Base-by-base conservation (phyloP, 129 eudicot species). In the Escallonia herrerae region DNA sequence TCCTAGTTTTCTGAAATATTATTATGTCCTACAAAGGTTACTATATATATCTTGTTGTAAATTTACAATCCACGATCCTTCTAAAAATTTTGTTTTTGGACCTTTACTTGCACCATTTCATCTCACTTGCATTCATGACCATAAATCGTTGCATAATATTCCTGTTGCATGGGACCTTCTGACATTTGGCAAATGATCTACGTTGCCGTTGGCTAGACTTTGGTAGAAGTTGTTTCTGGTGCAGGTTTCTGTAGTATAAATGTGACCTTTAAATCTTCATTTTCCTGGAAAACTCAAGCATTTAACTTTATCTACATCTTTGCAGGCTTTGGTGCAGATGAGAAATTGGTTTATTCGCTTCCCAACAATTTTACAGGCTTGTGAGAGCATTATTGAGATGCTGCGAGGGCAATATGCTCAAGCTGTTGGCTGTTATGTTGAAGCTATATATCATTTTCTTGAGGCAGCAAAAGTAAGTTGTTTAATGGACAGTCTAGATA, bases 331-430 rank as follows among this genome's bases (percentile, higher is more conserved):
- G 85, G 66, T 86, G 77, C 89, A 83, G 82, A 88, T 88, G 98
- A 88, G 76, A 67, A 70, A 59, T 70, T 87, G 87, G 98, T 93
- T 74, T 49, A 68, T 79, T 38, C 96, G 98, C 40, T 93, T 88
- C 51, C 98, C 98, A 56, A 93, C 96, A 44, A 88, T 88, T 41
- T 82, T 93, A 62, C 95, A 93, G 77, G 88, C 91, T 58, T 93
- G 89, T 78, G 91, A 86, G 80, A 81, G 90, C 77, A 80, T 82
- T 38, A 86, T 93, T 73, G 98, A 88, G 81, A 88, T 88, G 87
- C 91, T 93, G 7, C 75, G 95, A 87, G 98, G 96, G 49, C 98
- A 93, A 58, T 93, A 93, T 80, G 85, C 98, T 37, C 98, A 88
- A 77, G 79, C 91, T 58, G 91, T 86, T 56, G 95, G 95, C 68